A percentile compares a stretch with the other conserved stretches of the same genome.
Evolutionary conservation across 306 rosid species (phyloP).

Genomic region (Inga leiocalycina): DNA sequence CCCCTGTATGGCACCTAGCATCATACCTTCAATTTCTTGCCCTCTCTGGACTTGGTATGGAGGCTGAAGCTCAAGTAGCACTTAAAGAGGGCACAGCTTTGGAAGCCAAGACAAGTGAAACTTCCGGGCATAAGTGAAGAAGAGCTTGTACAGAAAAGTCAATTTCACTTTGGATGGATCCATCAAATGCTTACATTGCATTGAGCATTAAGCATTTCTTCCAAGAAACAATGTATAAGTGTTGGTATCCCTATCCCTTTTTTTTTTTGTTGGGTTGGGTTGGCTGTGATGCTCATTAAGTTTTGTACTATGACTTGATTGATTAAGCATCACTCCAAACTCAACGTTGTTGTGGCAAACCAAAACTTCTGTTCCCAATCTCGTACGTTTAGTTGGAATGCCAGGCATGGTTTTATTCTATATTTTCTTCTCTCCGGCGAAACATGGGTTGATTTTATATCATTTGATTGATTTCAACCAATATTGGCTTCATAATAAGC

Average conservation of each 20-base stretch:
- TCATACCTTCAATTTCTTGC: slow-evolving; percentile 55
- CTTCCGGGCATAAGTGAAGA: slow-evolving; percentile 39
- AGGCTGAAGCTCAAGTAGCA: slow-evolving; percentile 47
- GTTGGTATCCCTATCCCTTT: slow-evolving; percentile 29
- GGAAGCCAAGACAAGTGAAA: slow-evolving; percentile 48
- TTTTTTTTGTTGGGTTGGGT: slow-evolving; percentile 29
- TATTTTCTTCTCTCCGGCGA: background rate
- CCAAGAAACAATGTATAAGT: slow-evolving; percentile 17
- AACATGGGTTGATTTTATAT: background rate
- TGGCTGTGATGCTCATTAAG: slow-evolving; percentile 28
- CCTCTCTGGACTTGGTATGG: slow-evolving; percentile 50
- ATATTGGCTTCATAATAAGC: background rate
- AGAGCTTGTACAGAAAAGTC: background rate
- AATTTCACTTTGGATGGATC: background rate
- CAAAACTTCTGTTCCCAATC: background rate
- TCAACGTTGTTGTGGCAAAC: slow-evolving; percentile 6
- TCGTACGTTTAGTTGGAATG: background rate
- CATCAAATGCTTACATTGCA: background rate
- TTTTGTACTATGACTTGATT: slow-evolving; percentile 30
- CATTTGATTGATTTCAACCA: background rate
- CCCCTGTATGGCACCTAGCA: slow-evolving; percentile 60
- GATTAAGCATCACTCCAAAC: slow-evolving; percentile 1
- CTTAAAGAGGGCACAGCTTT: slow-evolving; percentile 52
- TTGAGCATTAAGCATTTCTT: background rate
- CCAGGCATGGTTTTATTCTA: background rate